These are phyloP conservation scores for Prinsepia uniflora DNA, from an alignment of 306 rosid species.

Conservation along the genomic window DNA sequence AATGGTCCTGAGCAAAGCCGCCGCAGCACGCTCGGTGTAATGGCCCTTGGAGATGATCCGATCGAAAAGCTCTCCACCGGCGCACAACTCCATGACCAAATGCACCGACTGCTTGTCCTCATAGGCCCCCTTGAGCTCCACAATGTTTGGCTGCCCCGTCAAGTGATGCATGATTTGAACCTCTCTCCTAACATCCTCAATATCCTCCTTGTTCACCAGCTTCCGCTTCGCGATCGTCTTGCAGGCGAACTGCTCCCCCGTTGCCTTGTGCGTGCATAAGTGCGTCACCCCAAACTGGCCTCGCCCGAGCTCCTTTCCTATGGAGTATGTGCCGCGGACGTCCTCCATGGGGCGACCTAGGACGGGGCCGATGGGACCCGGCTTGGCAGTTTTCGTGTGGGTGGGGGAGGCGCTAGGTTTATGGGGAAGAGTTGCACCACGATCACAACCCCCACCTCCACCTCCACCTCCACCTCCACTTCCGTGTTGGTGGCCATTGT, in stretches of 20 bases:
- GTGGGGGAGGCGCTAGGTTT: constrained; percentile 30
- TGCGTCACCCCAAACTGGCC: constrained; percentile 94
- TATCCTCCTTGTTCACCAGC: constrained; percentile 70
- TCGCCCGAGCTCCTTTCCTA: constrained; percentile 87
- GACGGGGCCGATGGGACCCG: constrained; percentile 49
- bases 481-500: too few relatives aligned
- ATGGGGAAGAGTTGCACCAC: constrained; percentile 12
- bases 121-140: constrained; percentile 80
- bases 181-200: constrained; percentile 90
- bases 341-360: constrained; percentile 92
- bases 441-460: too few relatives aligned
- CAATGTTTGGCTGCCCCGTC: constrained; percentile 77
- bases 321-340: constrained; percentile 42
- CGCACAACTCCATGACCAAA: constrained; percentile 92
- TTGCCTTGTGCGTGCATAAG: constrained; percentile 62
- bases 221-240: constrained; percentile 91
- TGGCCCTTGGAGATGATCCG: constrained; percentile 92
- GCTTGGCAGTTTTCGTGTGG: constrained; percentile 33
- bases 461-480: too few relatives aligned
- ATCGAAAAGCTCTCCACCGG: constrained; percentile 92
- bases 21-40: constrained; percentile 92
- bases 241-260: constrained; percentile 82
- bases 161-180: constrained; percentile 96
- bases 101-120: constrained; percentile 92
- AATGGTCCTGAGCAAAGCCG: constrained; percentile 69